Evolutionary conservation across 768 basidiomycete genomes (phyloP), one percentile per base, ranked within the genome.

Genomic region (Obba rivulosa): DNA sequence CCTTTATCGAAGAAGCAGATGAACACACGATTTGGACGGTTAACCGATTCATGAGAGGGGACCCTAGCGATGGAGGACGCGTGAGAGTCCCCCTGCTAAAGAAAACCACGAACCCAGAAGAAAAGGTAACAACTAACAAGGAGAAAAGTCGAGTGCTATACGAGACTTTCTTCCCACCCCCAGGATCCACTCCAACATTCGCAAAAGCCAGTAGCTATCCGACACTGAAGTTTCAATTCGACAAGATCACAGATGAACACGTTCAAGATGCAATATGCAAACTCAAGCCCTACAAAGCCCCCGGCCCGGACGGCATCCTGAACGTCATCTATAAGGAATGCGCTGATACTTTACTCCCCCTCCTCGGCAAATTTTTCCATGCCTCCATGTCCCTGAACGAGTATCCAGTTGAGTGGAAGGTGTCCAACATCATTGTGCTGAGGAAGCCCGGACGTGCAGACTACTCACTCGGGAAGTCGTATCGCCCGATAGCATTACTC

Each of bases 401-500:
- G 36, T 54, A 50, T 35, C 69, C 65, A 0, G 45, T 57, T 0
- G 24, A 34, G 13, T 71, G 68, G 66, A 56, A 54, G 25, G 17
- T 34, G 0, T 65, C 56, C 1, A 52, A 46, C 2, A 69, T 68
- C 1, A 46, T 64, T 1, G 65, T 69, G 0, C 43, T 71, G 0
- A 42, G 57, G 4, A 73, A 71, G 48, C 68, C 66, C n/a, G 66
- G 66, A 2, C 62, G 62, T 41, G 11, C 54, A 3, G 60, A 65
- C 55, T 72, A 73, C 58, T 51, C 57, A 0, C 36, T 58, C 0
- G 49, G 71, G 0, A 69, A 67, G 25, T 65, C 70, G 0, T 70
- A 70, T 37, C 45, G 65, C 0, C 75, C 71, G 0, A 71, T 77
- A 2, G 65, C 63, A 0, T 66, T 75, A 0, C 56, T 71, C 2